These are phyloP conservation scores for Canavalia gladiata DNA, from an alignment of 306 rosid genomes.

Conservation along the genomic window DNA sequence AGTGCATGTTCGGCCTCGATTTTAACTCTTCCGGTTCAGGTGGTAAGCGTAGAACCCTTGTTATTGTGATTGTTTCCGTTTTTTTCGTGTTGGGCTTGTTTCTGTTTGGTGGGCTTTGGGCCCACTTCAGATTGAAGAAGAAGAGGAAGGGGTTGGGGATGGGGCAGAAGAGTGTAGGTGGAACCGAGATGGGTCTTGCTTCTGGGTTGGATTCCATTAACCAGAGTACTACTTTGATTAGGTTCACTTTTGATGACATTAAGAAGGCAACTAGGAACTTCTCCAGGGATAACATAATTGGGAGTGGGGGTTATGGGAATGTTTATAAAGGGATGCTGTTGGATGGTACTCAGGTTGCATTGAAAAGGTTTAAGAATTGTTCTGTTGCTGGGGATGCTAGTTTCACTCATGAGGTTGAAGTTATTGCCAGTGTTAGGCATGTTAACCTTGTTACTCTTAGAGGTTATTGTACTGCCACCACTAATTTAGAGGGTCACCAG, in stretches of 20 bases:
- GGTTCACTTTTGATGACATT: slow-evolving; percentile 75
- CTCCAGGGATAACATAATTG: slow-evolving; percentile 72
- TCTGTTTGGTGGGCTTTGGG: slow-evolving; percentile 53
- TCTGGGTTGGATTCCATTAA: slow-evolving; percentile 74
- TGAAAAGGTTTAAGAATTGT: slow-evolving; percentile 96
- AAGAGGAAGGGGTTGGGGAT: neutral
- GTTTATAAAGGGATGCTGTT: slow-evolving; percentile 76
- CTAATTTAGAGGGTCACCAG: slow-evolving; percentile 89
- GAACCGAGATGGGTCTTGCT: slow-evolving; percentile 49
- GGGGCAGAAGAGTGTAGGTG: slow-evolving; percentile 32
- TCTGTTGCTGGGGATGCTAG: slow-evolving; percentile 82
- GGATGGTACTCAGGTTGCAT: slow-evolving; percentile 84
- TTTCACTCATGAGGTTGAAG: slow-evolving; percentile 89
- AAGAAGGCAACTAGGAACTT: slow-evolving; percentile 82
- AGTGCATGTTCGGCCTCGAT: slow-evolving; percentile 65
- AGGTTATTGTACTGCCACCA: slow-evolving; percentile 90
- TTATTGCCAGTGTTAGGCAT: slow-evolving; percentile 92
- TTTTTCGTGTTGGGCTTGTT: slow-evolving; percentile 47
- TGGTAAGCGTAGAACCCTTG: slow-evolving; percentile 35
- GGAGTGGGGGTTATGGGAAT: slow-evolving; percentile 96
- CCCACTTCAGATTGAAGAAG: slow-evolving; percentile 43
- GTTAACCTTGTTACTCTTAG: slow-evolving; percentile 86
- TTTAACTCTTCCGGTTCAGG: slow-evolving; percentile 37
- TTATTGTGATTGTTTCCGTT: slow-evolving; percentile 56
- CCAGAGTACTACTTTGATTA: slow-evolving; percentile 79